phyloP scores from a whole-genome alignment of 2,329 filamentous ascomycete genomes.

The Colletotrichum nymphaeae region DNA sequence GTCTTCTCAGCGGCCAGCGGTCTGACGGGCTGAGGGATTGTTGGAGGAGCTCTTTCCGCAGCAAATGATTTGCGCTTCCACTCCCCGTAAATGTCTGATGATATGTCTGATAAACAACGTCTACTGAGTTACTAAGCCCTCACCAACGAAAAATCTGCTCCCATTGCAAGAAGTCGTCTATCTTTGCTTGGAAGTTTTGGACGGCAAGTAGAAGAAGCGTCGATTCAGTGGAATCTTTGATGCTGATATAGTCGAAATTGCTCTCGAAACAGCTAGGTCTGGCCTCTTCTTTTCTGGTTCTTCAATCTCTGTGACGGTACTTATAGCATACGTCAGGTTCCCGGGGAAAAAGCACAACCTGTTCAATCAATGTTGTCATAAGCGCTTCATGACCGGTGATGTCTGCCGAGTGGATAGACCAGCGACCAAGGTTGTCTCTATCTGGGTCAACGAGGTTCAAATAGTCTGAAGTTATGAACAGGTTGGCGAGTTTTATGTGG shows the following conservation, averaged over 20 bases:
- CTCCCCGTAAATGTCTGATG: not conserved
- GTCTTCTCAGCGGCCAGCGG: too few relatives aligned
- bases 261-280: not conserved
- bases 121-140: not conserved
- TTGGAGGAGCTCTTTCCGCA: too few relatives aligned
- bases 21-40: too few relatives aligned
- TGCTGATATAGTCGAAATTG: not conserved
- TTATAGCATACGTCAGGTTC: not conserved
- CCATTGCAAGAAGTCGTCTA: not conserved
- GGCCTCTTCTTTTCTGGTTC: not conserved
- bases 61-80: not conserved
- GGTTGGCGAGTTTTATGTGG: not conserved
- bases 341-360: not conserved
- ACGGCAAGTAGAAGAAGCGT: not conserved
- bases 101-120: not conserved
- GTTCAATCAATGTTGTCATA: not conserved
- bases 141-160: not conserved
- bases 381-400: not conserved
- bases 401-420: not conserved
- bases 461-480: not conserved
- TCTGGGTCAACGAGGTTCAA: not conserved
- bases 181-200: not conserved
- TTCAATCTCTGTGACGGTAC: not conserved
- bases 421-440: not conserved
- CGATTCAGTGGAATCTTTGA: not conserved